Base-by-base conservation (phyloP, 179 eudicot species). In the Nepenthes alata region DNA sequence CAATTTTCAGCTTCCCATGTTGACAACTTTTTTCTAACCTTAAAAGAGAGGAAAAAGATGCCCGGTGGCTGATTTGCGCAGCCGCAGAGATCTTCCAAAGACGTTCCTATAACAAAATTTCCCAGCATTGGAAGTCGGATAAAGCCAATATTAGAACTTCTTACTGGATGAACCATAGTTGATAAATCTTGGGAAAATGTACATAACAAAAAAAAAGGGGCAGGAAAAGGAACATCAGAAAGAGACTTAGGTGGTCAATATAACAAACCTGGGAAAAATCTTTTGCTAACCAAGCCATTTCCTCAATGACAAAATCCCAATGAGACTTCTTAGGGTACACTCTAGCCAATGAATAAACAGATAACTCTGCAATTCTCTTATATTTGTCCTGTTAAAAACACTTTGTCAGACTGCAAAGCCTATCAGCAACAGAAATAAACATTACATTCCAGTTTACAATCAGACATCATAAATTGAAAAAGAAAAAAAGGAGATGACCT, bases 211-310 rank as follows among this genome's bases (percentile, higher is more conserved):
- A 25, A 25, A 25, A 25, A 25, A n/a, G n/a, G 58, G 52, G 12
- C 25, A 58, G 37, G 61, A 16, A 37, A 14, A 25, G 25, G 62
- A 34, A 25, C 59, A 55, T 61, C 55, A 60, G 45, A 53, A 36
- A 13, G 36, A 36, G 8, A 7, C 36, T 45, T 11, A 4, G 12
- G 10, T 5, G 34, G 52, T 37, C 47, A 11, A 5, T 61, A 57
- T 16, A 38, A 57, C 69, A 80, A 67, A 91, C 98, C 96, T 91
- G 98, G 6, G 89, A 79, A 69, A 89, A 91, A 80, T 91, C 98
- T 81, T 91, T 91, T 4, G 98, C 96, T 81, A 89, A 56, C 98
- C 98, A 91, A 67, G 85, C 68, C 95, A 91, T 89, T 72, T 91
- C 98, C 75, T 89, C 98, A 60, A 91, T 80, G 50, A 91, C 96